Evolutionary conservation across 2,329 filamentous ascomycete genomes (phyloP).

Genomic region (Talaromyces sp.): DNA sequence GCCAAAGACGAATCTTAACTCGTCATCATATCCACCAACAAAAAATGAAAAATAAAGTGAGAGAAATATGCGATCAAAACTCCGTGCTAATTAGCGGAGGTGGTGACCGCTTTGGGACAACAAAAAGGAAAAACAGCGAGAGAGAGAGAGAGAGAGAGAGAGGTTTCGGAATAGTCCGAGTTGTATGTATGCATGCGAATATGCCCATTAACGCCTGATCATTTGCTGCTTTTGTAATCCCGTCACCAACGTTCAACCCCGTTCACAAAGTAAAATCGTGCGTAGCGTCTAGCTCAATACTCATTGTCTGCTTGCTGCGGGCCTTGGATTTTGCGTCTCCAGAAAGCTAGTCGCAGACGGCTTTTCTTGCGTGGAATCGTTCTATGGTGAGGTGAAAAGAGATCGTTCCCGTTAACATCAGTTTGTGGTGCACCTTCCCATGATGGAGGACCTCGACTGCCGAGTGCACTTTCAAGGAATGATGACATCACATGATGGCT

Average conservation of each 20-base stretch:
- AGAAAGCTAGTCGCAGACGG: slow-evolving; percentile 37
- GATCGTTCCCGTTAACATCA: not conserved
- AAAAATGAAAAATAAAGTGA: not conserved
- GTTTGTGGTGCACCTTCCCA: slow-evolving; percentile 19
- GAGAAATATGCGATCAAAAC: not conserved
- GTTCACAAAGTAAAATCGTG: not conserved
- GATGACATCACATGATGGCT: slow-evolving; percentile 16
- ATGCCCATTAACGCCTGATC: not conserved
- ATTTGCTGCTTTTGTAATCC: not conserved
- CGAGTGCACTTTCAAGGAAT: slow-evolving; percentile 17
- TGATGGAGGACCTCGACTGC: slow-evolving; percentile 24
- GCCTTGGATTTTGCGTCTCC: slow-evolving; percentile 31
- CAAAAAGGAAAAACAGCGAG: not conserved
- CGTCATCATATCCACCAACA: not conserved
- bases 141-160: not conserved
- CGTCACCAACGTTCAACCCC: not conserved
- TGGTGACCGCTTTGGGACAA: not conserved
- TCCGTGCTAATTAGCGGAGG: not conserved
- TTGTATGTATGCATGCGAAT: not conserved
- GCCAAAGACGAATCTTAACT: not conserved
- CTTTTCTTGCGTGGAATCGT: slow-evolving; percentile 29
- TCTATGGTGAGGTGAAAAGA: slow-evolving; percentile 19
- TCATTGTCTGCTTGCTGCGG: slow-evolving; percentile 15
- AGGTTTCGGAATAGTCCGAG: not conserved
- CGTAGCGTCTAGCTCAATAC: not conserved